A percentile compares a stretch with the other conserved stretches of the same genome.
Conservation (phyloP, 208 protist genomes). For the Leishmania aethiopica region DNA sequence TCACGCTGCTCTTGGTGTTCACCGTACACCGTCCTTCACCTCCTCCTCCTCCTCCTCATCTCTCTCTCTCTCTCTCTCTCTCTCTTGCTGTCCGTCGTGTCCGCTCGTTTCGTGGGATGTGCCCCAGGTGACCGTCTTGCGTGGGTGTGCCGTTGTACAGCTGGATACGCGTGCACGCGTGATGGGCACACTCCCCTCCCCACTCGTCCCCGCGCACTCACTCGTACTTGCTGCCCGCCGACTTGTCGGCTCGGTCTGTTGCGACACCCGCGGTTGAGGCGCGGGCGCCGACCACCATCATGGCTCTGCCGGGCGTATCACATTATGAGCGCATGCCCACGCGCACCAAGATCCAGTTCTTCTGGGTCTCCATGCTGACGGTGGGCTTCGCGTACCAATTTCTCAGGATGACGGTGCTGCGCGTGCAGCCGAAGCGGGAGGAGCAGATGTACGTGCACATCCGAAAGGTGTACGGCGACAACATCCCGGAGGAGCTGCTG, state of each 20-base stretch:
- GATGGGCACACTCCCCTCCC: background rate
- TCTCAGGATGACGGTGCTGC: conserved; percentile 73
- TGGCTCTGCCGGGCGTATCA: conserved; percentile 76
- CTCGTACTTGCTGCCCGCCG: background rate
- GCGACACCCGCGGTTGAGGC: background rate
- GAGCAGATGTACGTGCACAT: conserved; percentile 87
- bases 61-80: background rate
- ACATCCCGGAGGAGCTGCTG: conserved; percentile 71
- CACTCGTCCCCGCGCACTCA: background rate
- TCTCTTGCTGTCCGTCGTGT: background rate
- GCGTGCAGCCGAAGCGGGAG: conserved; percentile 83
- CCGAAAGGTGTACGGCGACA: conserved; percentile 71
- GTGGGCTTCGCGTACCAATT: conserved; percentile 83
- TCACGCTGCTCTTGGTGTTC: background rate
- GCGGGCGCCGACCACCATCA: background rate
- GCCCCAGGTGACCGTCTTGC: background rate
- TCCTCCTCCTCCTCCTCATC: too few relatives aligned
- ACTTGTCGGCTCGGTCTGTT: background rate
- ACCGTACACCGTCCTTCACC: background rate
- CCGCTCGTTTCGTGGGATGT: background rate
- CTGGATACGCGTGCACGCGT: background rate
- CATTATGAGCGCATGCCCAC: conserved; percentile 83
- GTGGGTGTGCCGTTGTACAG: background rate
- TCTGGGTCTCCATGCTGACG: conserved; percentile 78
- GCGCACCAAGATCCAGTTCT: conserved; percentile 75